Conservation (phyloP, 1,284 basidiomycete genomes). For the Pascua sp. region DNA sequence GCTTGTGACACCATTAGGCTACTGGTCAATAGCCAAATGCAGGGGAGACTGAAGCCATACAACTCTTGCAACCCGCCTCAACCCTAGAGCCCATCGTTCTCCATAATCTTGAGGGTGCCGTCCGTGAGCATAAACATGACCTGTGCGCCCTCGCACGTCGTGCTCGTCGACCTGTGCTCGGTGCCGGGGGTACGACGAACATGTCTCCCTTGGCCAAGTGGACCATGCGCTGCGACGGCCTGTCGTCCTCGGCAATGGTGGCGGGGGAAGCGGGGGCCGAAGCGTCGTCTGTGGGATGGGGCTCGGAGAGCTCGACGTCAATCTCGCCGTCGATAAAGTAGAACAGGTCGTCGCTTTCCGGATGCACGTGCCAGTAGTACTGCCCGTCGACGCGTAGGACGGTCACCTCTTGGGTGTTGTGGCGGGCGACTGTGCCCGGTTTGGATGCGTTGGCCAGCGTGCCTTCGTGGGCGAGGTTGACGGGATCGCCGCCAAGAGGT, state of each 20-base stretch:
- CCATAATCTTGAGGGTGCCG: constrained; percentile 7
- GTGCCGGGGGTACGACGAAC: constrained; percentile 8
- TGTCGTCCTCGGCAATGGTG: not conserved
- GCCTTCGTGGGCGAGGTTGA: too few species aligned
- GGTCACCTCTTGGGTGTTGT: constrained; percentile 10
- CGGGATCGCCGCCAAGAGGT: too few species aligned
- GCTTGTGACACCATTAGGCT: too few species aligned
- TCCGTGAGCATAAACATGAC: constrained; percentile 6
- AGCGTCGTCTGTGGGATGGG: not conserved
- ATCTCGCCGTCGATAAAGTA: constrained; percentile 12
- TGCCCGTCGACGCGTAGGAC: constrained; percentile 6
- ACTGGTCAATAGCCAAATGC: too few species aligned
- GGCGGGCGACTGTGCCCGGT: not conserved
- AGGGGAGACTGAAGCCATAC: too few species aligned
- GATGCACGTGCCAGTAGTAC: constrained; percentile 10
- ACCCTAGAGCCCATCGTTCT: constrained; percentile 6
- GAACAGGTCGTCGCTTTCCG: constrained; percentile 8
- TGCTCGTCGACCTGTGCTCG: constrained; percentile 2
- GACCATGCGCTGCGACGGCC: too few species aligned
- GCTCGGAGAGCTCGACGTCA: constrained; percentile 3
- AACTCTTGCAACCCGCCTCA: too few species aligned
- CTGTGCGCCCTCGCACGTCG: constrained; percentile 2
- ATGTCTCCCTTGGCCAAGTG: constrained; percentile 7
- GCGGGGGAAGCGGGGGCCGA: too few species aligned
- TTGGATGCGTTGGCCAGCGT: too few species aligned